phyloP scores from a whole-genome alignment of 768 basidiomycete genomes.

The Tricholoma hemisulphureum region DNA sequence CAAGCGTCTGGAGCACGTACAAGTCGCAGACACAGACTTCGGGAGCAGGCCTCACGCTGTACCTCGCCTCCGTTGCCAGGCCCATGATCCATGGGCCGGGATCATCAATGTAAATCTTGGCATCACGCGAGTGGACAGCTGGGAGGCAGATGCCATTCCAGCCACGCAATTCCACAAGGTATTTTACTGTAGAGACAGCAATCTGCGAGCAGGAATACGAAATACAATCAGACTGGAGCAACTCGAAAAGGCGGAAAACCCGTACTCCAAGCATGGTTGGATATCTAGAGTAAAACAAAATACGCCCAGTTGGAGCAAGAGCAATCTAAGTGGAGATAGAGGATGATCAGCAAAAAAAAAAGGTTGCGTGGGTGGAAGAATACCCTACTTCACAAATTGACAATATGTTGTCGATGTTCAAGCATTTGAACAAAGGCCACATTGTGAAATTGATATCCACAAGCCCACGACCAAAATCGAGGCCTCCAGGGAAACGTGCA shows the following conservation, averaged over 20 bases:
- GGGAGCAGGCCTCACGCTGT: conserved; percentile 67
- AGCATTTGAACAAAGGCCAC: conserved; percentile 93
- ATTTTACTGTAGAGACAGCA: conserved; percentile 87
- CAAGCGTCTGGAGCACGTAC: conserved; percentile 41
- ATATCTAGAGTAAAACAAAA: conserved; percentile 86
- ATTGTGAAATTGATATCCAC: conserved; percentile 95
- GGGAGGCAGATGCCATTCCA: conserved; percentile 88
- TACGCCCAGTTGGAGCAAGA: conserved; percentile 79
- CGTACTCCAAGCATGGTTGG: conserved; percentile 86
- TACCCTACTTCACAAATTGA: conserved; percentile 79
- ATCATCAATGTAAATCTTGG: conserved; percentile 92
- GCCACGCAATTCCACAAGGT: conserved; percentile 87
- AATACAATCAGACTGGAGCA: conserved; percentile 3
- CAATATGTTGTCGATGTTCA: conserved; percentile 91
- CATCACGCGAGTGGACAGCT: conserved; percentile 84
- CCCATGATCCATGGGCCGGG: conserved; percentile 97
- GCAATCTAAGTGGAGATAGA: conserved; percentile 70
- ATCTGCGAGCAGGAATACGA: conserved; percentile 49
- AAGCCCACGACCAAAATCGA: conserved; percentile 88
- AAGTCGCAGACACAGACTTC: conserved; percentile 89
- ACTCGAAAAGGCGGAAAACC: conserved; percentile 6
- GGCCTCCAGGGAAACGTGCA: conserved; percentile 87
- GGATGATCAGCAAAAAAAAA: background rate
- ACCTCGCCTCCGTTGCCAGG: conserved; percentile 79
- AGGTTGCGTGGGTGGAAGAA: background rate